phyloP scores from a whole-genome alignment of 441 rosid genomes.

The Pelargonium citronellum region DNA sequence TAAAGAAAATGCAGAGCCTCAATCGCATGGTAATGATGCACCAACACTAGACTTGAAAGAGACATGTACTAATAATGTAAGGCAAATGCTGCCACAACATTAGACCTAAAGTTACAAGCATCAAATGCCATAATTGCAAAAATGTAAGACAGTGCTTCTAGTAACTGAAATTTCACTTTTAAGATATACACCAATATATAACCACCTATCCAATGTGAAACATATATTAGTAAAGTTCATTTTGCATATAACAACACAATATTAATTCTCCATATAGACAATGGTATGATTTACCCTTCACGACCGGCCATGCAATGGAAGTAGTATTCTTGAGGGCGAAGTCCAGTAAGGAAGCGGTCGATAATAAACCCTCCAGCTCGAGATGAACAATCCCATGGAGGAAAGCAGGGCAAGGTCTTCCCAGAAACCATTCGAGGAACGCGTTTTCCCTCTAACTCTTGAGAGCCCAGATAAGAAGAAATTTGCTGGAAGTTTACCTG shows the following conservation, averaged over 20 bases:
- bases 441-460: constrained; percentile 96
- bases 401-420: constrained; percentile 95
- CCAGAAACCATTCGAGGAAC: constrained; percentile 99
- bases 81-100: too few species aligned
- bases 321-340: constrained; percentile 99
- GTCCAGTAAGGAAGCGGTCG: constrained; percentile 96
- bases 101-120: too few species aligned
- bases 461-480: constrained; percentile 94
- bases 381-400: constrained; percentile 97
- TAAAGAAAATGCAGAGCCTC: too few species aligned
- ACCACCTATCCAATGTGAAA: not conserved
- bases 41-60: too few species aligned
- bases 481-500: constrained; percentile 99
- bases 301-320: constrained; percentile 99
- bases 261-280: too few species aligned
- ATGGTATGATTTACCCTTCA: constrained; percentile 60
- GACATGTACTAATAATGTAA: too few species aligned
- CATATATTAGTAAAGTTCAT: not conserved
- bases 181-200: not conserved
- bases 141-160: too few species aligned
- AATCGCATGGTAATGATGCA: too few species aligned
- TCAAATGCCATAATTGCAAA: too few species aligned
- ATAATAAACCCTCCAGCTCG: constrained; percentile 96
- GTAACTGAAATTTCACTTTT: too few species aligned
- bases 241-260: not conserved